Evolutionary conservation across 2,329 filamentous ascomycete species (phyloP).

Genomic region (Colletotrichum coccodes): DNA sequence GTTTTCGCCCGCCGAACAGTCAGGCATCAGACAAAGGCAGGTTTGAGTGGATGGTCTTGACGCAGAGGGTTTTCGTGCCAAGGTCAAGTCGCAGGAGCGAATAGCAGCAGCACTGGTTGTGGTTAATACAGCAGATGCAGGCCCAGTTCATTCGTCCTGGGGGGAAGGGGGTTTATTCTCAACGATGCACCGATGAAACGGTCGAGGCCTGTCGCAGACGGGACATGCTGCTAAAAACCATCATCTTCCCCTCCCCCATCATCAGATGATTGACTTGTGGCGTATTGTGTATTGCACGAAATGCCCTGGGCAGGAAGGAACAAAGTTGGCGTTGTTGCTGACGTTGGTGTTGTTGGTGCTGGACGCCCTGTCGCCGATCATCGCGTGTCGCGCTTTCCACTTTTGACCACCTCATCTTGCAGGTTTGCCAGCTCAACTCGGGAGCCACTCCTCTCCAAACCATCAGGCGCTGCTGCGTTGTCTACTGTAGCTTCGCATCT

Average conservation of each 20-base stretch:
- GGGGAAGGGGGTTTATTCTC: no score
- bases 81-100: neutral
- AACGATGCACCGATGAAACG: no score
- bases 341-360: neutral
- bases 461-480: neutral
- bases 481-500: neutral
- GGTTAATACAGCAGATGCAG: neutral
- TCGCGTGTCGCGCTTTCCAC: conserved; percentile 10
- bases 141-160: no score
- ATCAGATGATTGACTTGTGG: neutral
- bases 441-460: neutral
- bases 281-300: neutral
- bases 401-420: conserved; percentile 26
- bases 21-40: neutral
- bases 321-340: neutral
- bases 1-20: no score
- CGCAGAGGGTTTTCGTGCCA: neutral
- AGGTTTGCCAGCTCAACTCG: conserved; percentile 21
- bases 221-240: neutral
- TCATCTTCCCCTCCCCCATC: no score
- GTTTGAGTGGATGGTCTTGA: neutral
- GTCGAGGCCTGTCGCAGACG: no score
- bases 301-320: neutral
- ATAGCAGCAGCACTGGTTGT: neutral
- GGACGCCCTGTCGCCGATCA: neutral